Base-by-base conservation (phyloP, 768 basidiomycete species). In the Mycena latifolia region DNA sequence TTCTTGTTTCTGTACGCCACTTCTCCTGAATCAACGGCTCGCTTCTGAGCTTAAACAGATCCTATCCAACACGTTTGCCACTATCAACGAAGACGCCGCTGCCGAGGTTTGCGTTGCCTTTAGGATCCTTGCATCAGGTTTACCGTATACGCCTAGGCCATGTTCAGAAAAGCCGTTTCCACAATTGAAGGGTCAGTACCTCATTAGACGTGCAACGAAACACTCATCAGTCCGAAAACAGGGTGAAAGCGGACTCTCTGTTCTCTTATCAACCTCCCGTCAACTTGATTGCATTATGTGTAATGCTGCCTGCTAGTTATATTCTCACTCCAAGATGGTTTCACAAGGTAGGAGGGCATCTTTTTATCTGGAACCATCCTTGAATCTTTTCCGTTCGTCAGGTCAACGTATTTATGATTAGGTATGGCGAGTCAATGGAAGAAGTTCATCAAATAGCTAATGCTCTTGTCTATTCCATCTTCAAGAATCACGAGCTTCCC, bases 241-340 rank as follows among this genome's bases (percentile, higher is more conserved):
- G 93, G 39, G 94, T 95, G 54, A 94, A 95, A 73, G 94, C 93
- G 28, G 96, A 98, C 75, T 94, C 89, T 0, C 76, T 98, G 15
- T 98, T 98, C 76, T 95, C 93, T 25, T 98, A 98, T 75, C 94
- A 96, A 73, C 92, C 97, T 0, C 98, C 98, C 0, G 79, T 99
- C 72, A 99, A 99, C 76, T 78, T 98, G 8, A 65, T 96, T 46
- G 98, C 97, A 0, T 80, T 99, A 17, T 88, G 89, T 55, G 82
- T 97, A 67, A 92, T 99, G 86, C 82, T 96, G 66, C 96, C 98
- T 2, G 84, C 92, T 24, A 93, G 91, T 69, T 96, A 93, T 75
- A 78, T 95, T 55, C 82, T 98, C n/a, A 86, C 85, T 9, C 95
- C 96, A n/a, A 85, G 97, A 58, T 98, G 95, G 95, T 98, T 99